Evolutionary conservation across 768 basidiomycete genomes (phyloP), one percentile per base, ranked within the genome.

Genomic region (Leccinum disarticulatum): DNA sequence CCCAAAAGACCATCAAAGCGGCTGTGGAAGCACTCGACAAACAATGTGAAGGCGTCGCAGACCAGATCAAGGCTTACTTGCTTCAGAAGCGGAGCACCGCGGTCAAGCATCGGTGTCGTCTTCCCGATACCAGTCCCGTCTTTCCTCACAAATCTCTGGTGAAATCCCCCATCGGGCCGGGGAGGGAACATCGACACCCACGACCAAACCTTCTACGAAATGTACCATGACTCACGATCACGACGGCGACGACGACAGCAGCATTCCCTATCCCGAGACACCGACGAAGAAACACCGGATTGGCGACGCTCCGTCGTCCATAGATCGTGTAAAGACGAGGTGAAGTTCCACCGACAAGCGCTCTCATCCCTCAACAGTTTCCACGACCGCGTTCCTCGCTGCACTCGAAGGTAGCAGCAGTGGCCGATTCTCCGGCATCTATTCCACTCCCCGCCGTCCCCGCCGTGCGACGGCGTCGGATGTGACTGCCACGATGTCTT

Each of bases 271-370:
- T 56, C 77, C 78, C 4, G 71, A 74, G 54, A 77, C 81, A 6
- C 81, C 81, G 0, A 75, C 73, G 36, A 81, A 82, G 61, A 79
- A 70, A 63, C 72, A 72, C 41, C 79, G 73, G 56, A 51, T 71
- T 5, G 72, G 72, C 10, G 15, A 36, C 22, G 22, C 22, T 22
- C 22, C 22, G 22, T 22, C 36, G 31, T 31, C 31, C 31, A 31
- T 10, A 61, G 54, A 22, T 22, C 22, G 22, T 22, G 22, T 22
- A 22, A 22, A 22, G 22, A 22, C 22, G 22, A 22, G 22, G 22
- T 22, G 22, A 7, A 50, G 17, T 27, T 68, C 66, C 13, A 63
- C 63, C 10, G 11, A 59, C 1, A 66, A 61, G 43, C 60, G 41
- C 25, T 31, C 47, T 6, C 59, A 36, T 30, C 28, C 43, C 5